Percentiles rank a stretch among this genome's conserved stretches.
Conservation (phyloP, 768 basidiomycete species). For the Coprinellus aureogranulatus region DNA sequence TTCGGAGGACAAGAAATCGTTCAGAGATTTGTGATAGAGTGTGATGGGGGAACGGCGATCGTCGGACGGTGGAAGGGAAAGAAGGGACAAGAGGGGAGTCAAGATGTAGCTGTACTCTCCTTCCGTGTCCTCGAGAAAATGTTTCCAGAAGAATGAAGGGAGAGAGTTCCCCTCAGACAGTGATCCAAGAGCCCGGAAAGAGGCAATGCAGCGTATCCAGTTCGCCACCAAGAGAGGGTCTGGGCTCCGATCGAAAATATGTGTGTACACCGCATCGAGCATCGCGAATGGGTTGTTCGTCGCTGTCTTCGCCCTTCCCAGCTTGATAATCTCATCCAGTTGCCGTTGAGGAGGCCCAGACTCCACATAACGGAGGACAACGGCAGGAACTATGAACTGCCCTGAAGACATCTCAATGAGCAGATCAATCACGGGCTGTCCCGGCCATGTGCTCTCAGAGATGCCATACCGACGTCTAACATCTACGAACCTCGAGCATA, state of each 20-base stretch:
- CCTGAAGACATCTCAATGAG: constrained; percentile 13
- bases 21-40: background rate
- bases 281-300: background rate
- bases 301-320: too few relatives aligned
- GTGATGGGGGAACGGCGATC: background rate
- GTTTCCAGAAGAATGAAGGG: background rate
- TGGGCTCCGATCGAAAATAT: background rate
- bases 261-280: background rate
- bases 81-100: background rate
- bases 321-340: background rate
- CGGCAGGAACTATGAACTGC: background rate
- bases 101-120: background rate
- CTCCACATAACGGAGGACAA: constrained; percentile 8
- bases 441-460: background rate
- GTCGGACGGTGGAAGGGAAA: background rate
- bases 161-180: background rate
- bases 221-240: background rate
- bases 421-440: background rate
- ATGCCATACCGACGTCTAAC: constrained; percentile 1
- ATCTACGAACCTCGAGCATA: background rate
- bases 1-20: background rate
- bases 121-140: background rate
- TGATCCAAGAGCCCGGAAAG: too few relatives aligned
- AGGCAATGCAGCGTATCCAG: background rate
- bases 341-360: background rate